Evolutionary conservation across 2,329 filamentous ascomycete species (phyloP).

Genomic region (Curvularia spicifera): DNA sequence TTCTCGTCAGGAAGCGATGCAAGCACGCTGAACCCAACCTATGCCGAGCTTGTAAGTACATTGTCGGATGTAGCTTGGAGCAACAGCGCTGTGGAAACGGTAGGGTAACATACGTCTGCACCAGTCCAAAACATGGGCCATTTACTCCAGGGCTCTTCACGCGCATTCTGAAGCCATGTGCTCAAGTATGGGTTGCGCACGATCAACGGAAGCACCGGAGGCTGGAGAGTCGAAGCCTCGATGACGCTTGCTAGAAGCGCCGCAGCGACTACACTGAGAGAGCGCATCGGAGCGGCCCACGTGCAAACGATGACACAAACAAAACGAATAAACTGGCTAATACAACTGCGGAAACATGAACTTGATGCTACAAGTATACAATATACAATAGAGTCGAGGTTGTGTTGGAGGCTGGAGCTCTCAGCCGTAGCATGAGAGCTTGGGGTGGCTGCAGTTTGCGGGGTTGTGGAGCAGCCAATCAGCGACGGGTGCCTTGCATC

Average conservation of each 20-base stretch:
- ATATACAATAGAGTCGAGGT: constrained; percentile 2
- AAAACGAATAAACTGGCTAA: constrained; percentile 4
- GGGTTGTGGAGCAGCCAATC: constrained; percentile 35
- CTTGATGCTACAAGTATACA: not conserved
- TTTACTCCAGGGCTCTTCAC: constrained; percentile 76
- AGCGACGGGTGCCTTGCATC: constrained; percentile 39
- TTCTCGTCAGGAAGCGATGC: constrained; percentile 66
- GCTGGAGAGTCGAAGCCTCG: constrained; percentile 61
- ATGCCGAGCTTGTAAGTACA: constrained; percentile 20
- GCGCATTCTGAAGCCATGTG: constrained; percentile 67
- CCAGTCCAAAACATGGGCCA: constrained; percentile 91
- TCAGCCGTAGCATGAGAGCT: constrained; percentile 26
- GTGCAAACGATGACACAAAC: not conserved
- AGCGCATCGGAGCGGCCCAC: constrained; percentile 36
- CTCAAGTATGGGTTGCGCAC: constrained; percentile 60
- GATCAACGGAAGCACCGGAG: constrained; percentile 59
- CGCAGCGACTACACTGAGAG: constrained; percentile 27
- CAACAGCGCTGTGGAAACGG: not conserved
- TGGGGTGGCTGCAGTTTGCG: constrained; percentile 30
- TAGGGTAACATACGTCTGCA: constrained; percentile 57
- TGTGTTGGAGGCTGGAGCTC: constrained; percentile 19
- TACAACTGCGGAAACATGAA: constrained; percentile 3
- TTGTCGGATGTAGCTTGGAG: not conserved
- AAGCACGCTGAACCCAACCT: constrained; percentile 68
- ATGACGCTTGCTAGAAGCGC: constrained; percentile 53